A percentile compares a stretch with the other conserved stretches of the same genome.
These are phyloP conservation scores for Neocallimastix lanati DNA, from an alignment of 192 early-diverging fungal genomes.

Conservation along the genomic window DNA sequence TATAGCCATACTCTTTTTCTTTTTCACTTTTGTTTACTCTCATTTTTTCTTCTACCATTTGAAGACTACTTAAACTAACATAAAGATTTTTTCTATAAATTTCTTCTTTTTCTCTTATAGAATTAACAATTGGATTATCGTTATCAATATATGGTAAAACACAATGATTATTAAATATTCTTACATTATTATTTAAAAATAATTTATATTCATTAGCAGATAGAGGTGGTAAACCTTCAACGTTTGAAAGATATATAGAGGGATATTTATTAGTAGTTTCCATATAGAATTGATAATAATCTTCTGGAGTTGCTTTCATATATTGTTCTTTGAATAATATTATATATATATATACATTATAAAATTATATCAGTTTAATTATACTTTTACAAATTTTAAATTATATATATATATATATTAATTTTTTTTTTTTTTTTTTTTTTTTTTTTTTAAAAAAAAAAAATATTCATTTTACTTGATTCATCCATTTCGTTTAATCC, in stretches of 20 bases:
- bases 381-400: too few species aligned
- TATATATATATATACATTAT: too few species aligned
- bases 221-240: conserved; percentile 13
- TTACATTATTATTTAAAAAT: background rate
- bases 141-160: background rate
- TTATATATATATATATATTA: too few species aligned
- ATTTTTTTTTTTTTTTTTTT: too few species aligned
- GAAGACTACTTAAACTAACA: background rate
- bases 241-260: conserved; percentile 26
- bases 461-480: too few species aligned
- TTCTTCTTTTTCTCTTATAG: background rate
- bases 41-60: background rate
- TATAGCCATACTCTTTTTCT: background rate
- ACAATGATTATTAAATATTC: background rate
- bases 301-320: conserved; percentile 41
- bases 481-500: conserved; percentile 18
- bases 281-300: conserved; percentile 33
- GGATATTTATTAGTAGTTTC: conserved; percentile 37
- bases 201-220: background rate
- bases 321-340: conserved; percentile 6
- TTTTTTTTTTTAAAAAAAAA: too few species aligned
- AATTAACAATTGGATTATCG: background rate
- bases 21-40: background rate
- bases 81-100: background rate
- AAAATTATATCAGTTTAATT: too few species aligned